Evolutionary conservation across 495 filamentous ascomycete species (phyloP), one percentile per base, ranked within the genome.

Genomic region (Bombardia bombarda): DNA sequence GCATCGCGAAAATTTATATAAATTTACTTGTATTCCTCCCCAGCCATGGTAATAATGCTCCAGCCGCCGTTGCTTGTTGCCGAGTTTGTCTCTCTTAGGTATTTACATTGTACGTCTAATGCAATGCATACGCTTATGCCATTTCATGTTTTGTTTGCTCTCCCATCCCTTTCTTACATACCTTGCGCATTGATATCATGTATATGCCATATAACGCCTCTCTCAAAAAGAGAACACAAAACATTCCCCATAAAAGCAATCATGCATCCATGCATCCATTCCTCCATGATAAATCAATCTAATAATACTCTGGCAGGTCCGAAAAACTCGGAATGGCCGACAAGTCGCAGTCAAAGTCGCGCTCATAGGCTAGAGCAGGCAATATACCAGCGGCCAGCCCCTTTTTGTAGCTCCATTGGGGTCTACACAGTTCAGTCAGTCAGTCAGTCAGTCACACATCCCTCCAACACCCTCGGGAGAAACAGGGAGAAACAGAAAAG

Each of bases 371-470:
- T 66, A 86, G 85, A 28, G 65, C 55, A 8, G 92, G 92, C 64
- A 97, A 65, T 40, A 86, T 90, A 4, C 89, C 89, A 5, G 86
- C 86, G 47, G 76, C 79, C 62, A 93, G 72, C 0, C 87, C 90
- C 47, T 78, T 75, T 61, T 87, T 87, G 58, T 90, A 99, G 61
- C 87, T 94, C 92, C 92, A 99, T 66, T 97, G 92, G 30, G 80
- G 69, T 36, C 87, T 83, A 30, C 33, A 38, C 13, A 34, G 14
- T 32, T 12, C 7, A 8, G 6, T 26, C 24, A 34, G 38, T 30
- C 24, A 30, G 24, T 24, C 4, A 34, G 2, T 25, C 16, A 1
- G 13, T 40, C 37, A 14, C 24, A 4, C 12, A 4, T 10, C 21
- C 21, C 10, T 10, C 21, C 31, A 28, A 28, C 26, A 7, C 9